Evolutionary conservation across 2,329 filamentous ascomycete genomes (phyloP), one percentile per base, ranked within the genome.

Genomic region (Ustilaginoidea virens): DNA sequence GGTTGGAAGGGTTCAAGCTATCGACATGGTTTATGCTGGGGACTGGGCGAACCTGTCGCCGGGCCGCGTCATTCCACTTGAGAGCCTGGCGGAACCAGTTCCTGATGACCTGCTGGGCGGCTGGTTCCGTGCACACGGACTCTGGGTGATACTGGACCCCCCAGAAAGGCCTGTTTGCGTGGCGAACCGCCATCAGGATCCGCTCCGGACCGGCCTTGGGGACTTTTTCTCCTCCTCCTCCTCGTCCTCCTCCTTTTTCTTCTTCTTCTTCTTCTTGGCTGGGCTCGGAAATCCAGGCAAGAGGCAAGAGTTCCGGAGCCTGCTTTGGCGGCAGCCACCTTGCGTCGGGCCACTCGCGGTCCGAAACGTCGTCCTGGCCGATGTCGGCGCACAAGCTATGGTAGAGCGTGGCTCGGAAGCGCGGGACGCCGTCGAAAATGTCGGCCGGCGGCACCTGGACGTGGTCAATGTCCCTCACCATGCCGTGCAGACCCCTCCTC

Each of bases 121-220:
- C 65, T 4, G 61, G 54, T 22, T 81, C 79, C 4, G 85, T 92
- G 48, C 83, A 92, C 10, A 83, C 69, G 0, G 82, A 92, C 50
- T 94, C 85, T 0, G 85, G 85, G 45, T 93, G 85, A 42, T 90
- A 93, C 46, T 93, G 86, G 12, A 93, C 63, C 0, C 80, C 86
- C 75, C 80, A 92, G 37, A 87, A 80, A 0, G 86, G 85, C 38
- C 72, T 75, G 1, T 38, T 45, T 12, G 48, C 53, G 48, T 92
- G 83, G 37, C 63, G 69, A 11, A 76, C 71, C 0, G 69, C 80
- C 81, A 92, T 92, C n/a, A 90, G 52, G 4, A 85, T 63, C 23
- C 64, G 55, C 43, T 70, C 65, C 5, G 26, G 27, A 7, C 43
- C 39, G 8, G 46, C 44, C 2, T n/a, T n/a, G n/a, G n/a, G n/a